Conservation (phyloP, 306 rosid species). For the Pachyrhizus erosus region DNA sequence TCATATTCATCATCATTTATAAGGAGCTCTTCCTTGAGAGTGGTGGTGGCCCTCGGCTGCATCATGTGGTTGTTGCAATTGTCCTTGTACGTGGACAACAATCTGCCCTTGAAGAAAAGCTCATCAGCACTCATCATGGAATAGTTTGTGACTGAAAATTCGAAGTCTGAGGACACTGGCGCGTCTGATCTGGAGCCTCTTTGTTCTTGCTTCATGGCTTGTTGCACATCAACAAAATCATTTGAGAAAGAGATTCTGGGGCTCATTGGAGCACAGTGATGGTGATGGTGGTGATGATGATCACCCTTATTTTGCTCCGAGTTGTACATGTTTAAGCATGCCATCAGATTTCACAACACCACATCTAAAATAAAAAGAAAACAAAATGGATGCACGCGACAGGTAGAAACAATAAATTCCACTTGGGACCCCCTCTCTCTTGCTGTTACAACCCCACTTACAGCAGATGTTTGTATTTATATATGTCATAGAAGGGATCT, state of each 20-base stretch:
- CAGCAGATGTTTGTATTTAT: slow-evolving; percentile 52
- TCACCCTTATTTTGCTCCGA: slow-evolving; percentile 58
- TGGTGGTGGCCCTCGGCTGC: slow-evolving; percentile 65
- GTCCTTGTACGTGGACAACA: slow-evolving; percentile 82
- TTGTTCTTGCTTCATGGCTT: slow-evolving; percentile 56
- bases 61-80: slow-evolving; percentile 41
- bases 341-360: slow-evolving; percentile 70
- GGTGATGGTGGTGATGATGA: slow-evolving; percentile 44
- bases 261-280: slow-evolving; percentile 71
- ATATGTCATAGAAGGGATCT: slow-evolving; percentile 43
- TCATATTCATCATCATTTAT: slow-evolving; percentile 49
- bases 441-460: slow-evolving; percentile 46
- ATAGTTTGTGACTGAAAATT: slow-evolving; percentile 71
- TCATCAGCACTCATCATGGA: slow-evolving; percentile 96
- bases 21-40: slow-evolving; percentile 87
- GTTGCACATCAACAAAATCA: slow-evolving; percentile 84
- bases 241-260: slow-evolving; percentile 94
- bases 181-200: slow-evolving; percentile 56
- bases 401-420: slow-evolving; percentile 47
- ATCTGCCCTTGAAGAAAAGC: slow-evolving; percentile 83
- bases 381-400: slow-evolving; percentile 39
- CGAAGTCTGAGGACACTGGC: slow-evolving; percentile 76
- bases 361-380: slow-evolving; percentile 32
- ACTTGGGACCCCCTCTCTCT: slow-evolving; percentile 51
- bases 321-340: slow-evolving; percentile 87